phyloP scores from a whole-genome alignment of 192 early-diverging fungal genomes.

The Coemansia nantahalensis region DNA sequence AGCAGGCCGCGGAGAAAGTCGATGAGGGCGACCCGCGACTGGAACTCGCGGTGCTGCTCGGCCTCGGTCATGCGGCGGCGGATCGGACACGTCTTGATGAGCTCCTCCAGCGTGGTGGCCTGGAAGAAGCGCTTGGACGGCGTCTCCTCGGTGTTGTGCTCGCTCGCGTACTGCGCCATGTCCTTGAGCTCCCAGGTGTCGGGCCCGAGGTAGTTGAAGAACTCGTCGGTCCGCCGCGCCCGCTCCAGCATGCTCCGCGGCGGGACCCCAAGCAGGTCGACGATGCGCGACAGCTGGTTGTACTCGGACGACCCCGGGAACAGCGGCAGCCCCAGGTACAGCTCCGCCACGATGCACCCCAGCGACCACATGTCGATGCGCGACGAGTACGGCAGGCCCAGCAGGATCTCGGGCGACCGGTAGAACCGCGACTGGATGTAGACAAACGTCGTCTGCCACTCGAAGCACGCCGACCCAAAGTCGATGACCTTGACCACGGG shows the following conservation, averaged over 20 bases:
- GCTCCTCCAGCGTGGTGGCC: conserved; percentile 81
- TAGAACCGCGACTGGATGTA: conserved; percentile 99
- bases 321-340: conserved; percentile 92
- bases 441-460: conserved; percentile 92
- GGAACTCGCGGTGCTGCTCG: conserved; percentile 52
- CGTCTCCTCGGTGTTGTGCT: conserved; percentile 82
- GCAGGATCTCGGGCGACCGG: conserved; percentile 90
- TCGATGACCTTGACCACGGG: conserved; percentile 98
- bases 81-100: conserved; percentile 85
- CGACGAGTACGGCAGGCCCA: conserved; percentile 89
- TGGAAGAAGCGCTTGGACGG: conserved; percentile 91
- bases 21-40: conserved; percentile 68
- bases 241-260: conserved; percentile 93
- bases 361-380: conserved; percentile 99
- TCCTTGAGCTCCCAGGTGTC: conserved; percentile 68
- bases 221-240: conserved; percentile 81
- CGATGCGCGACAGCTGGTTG: conserved; percentile 90
- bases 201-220: conserved; percentile 70
- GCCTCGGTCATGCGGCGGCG: conserved; percentile 54
- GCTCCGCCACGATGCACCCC: conserved; percentile 95
- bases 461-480: conserved; percentile 97
- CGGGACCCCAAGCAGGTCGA: conserved; percentile 89
- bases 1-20: conserved; percentile 93
- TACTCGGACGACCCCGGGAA: conserved; percentile 97
- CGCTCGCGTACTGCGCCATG: conserved; percentile 76